Evolutionary conservation across 2,329 filamentous ascomycete genomes (phyloP).

Genomic region (Seiridium cupressi): DNA sequence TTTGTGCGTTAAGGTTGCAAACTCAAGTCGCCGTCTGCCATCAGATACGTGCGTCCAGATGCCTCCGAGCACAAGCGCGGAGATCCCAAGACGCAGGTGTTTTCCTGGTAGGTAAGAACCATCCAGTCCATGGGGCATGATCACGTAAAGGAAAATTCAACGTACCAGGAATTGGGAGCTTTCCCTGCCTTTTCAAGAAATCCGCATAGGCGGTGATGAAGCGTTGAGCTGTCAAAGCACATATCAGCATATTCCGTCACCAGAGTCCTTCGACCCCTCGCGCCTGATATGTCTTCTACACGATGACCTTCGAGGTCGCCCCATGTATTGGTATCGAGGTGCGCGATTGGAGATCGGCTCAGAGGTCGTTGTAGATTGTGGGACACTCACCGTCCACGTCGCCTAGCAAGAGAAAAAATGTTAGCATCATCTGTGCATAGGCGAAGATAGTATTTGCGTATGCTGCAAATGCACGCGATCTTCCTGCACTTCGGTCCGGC

Average conservation of each 20-base stretch:
- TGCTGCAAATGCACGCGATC: too few species aligned
- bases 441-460: too few species aligned
- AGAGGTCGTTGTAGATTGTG: slow-evolving; percentile 17
- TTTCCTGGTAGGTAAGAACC: too few species aligned
- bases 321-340: not conserved
- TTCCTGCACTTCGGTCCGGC: too few species aligned
- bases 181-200: slow-evolving; percentile 93
- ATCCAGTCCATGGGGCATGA: too few species aligned
- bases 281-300: slow-evolving; percentile 48
- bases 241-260: slow-evolving; percentile 73
- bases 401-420: slow-evolving; percentile 14
- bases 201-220: slow-evolving; percentile 84
- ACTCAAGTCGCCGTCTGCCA: too few species aligned
- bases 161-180: slow-evolving; percentile 86
- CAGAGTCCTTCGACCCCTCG: slow-evolving; percentile 72
- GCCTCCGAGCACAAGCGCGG: not conserved
- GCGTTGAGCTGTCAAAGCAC: slow-evolving; percentile 66
- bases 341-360: slow-evolving; percentile 1
- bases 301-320: not conserved
- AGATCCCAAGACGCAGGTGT: too few species aligned
- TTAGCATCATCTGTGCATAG: too few species aligned
- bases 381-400: slow-evolving; percentile 74
- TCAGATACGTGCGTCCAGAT: too few species aligned
- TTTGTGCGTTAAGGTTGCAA: too few species aligned
- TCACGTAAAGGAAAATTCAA: slow-evolving; percentile 16